A percentile compares a stretch with the other conserved stretches of the same genome.
phyloP scores from a whole-genome alignment of 768 basidiomycete species.

The Leccinum rimulosum region DNA sequence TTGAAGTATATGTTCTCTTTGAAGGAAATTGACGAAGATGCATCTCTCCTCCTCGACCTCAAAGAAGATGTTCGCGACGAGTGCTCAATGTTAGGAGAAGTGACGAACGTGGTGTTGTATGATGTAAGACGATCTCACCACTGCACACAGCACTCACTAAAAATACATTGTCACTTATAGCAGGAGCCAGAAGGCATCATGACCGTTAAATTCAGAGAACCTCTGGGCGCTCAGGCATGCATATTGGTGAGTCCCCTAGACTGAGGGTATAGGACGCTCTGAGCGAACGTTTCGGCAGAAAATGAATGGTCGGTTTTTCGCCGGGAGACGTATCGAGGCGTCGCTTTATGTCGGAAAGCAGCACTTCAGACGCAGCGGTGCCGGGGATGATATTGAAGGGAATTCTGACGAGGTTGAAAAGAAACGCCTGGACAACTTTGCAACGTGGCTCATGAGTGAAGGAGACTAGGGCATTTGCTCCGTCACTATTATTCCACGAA shows the following conservation, averaged over 20 bases:
- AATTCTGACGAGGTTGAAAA: slow-evolving; percentile 76
- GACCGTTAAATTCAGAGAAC: slow-evolving; percentile 94
- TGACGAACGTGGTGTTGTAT: slow-evolving; percentile 92
- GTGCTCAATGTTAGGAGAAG: slow-evolving; percentile 84
- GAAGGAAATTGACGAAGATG: slow-evolving; percentile 80
- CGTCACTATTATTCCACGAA: slow-evolving; percentile 2
- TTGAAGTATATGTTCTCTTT: slow-evolving; percentile 94
- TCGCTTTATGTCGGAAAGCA: slow-evolving; percentile 79
- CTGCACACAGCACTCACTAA: slow-evolving; percentile 1
- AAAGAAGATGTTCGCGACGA: slow-evolving; percentile 98
- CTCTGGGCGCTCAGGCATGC: slow-evolving; percentile 91
- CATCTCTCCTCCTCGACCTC: slow-evolving; percentile 81
- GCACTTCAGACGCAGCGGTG: slow-evolving; percentile 73
- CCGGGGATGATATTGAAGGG: slow-evolving; percentile 58
- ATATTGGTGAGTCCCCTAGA: slow-evolving; percentile 56
- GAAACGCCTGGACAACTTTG: slow-evolving; percentile 84
- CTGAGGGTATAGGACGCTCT: not conserved
- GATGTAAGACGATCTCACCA: slow-evolving; percentile 60
- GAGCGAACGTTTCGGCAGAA: slow-evolving; percentile 47
- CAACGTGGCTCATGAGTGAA: slow-evolving; percentile 81
- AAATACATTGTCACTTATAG: slow-evolving; percentile 39
- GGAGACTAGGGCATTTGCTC: slow-evolving; percentile 47
- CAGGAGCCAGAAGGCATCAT: slow-evolving; percentile 92
- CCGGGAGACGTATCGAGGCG: slow-evolving; percentile 79
- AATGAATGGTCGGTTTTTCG: slow-evolving; percentile 94